Conservation (phyloP, 305 asterid species). For the Euphrasia arctica region DNA sequence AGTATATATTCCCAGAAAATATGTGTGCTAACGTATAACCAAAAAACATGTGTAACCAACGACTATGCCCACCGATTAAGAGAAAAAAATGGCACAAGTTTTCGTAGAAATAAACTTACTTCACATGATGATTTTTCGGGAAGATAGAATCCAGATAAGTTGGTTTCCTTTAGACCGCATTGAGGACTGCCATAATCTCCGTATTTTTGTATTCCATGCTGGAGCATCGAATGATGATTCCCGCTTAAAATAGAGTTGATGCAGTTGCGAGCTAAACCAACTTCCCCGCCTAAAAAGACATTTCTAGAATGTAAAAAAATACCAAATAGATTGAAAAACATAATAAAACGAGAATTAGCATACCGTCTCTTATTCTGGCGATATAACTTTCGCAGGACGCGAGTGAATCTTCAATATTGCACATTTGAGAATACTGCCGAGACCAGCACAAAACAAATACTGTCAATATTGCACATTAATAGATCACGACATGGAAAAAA, state of each 20-base stretch:
- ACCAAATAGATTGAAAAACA: neutral
- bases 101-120: slow-evolving; percentile 32
- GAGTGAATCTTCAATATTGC: slow-evolving; percentile 34
- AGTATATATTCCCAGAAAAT: no score
- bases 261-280: slow-evolving; percentile 37
- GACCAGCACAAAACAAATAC: slow-evolving; percentile 11
- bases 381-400: slow-evolving; percentile 34
- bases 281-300: slow-evolving; percentile 32
- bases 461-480: no score
- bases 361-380: slow-evolving; percentile 37
- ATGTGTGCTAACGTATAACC: no score
- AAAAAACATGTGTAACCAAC: no score
- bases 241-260: slow-evolving; percentile 26
- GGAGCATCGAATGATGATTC: slow-evolving; percentile 1
- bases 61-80: no score
- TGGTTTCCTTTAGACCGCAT: slow-evolving; percentile 16
- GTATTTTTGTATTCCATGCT: slow-evolving; percentile 3
- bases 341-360: neutral
- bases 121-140: slow-evolving; percentile 41
- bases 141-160: slow-evolving; percentile 28
- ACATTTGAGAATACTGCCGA: slow-evolving; percentile 34
- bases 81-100: no score
- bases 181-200: neutral
- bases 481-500: neutral
- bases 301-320: neutral